A percentile compares a stretch with the other conserved stretches of the same genome.
Conservation (phyloP, 495 filamentous ascomycete species). For the Xylaria sp. region DNA sequence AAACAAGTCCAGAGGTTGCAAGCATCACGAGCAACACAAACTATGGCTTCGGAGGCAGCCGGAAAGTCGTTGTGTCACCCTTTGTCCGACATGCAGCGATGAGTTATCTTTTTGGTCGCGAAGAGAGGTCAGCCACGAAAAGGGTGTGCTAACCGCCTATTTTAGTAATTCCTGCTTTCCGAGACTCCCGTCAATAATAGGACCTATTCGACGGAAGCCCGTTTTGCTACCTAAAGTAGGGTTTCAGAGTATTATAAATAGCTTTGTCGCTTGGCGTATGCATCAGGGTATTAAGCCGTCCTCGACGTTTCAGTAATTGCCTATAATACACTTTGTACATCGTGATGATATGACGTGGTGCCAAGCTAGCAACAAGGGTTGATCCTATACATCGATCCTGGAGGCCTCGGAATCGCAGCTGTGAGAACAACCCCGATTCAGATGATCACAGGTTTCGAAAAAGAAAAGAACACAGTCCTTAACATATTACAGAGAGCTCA, state of each 20-base stretch:
- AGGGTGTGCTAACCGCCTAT: neutral
- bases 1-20: neutral
- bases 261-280: conserved; percentile 7
- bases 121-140: neutral
- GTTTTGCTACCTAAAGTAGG: neutral
- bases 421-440: neutral
- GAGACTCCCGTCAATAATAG: neutral
- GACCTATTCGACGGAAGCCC: neutral
- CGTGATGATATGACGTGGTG: neutral
- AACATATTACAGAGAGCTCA: neutral
- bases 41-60: neutral
- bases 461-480: neutral
- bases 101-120: neutral
- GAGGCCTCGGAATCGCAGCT: conserved; percentile 7
- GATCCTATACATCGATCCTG: neutral
- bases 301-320: neutral
- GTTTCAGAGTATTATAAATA: neutral
- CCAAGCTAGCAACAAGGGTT: neutral
- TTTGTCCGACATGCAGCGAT: conserved; percentile 17
- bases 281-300: neutral
- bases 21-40: neutral
- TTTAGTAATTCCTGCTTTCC: neutral
- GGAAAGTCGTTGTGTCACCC: neutral
- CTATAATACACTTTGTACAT: neutral
- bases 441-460: neutral